These are phyloP conservation scores for Monilinia fructicola DNA, from an alignment of 2,329 filamentous ascomycete species.

Conservation along the genomic window DNA sequence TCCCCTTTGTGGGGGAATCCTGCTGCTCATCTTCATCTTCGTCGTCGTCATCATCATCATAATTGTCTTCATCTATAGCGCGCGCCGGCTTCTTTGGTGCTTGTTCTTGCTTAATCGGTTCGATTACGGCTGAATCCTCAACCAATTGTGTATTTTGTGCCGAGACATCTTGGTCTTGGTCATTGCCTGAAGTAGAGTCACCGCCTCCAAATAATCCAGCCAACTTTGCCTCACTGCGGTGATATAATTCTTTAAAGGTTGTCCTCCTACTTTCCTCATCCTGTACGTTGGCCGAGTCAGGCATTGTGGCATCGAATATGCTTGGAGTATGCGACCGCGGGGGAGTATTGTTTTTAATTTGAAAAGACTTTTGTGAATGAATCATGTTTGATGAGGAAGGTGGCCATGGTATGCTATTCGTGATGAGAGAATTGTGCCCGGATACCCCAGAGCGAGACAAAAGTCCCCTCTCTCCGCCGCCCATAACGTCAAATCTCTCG, in stretches of 20 bases:
- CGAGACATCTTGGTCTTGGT: constrained; percentile 35
- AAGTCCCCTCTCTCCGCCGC: constrained; percentile 30
- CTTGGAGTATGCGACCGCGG: constrained; percentile 37
- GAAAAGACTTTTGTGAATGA: constrained; percentile 50
- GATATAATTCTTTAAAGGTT: constrained; percentile 76
- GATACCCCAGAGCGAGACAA: constrained; percentile 34
- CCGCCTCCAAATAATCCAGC: constrained; percentile 65
- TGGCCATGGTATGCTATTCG: constrained; percentile 58
- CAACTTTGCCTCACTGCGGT: constrained; percentile 73
- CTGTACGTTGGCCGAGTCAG: constrained; percentile 52
- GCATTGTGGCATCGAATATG: constrained; percentile 45
- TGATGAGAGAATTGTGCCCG: constrained; percentile 32
- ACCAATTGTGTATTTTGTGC: constrained; percentile 42
- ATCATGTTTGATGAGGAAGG: constrained; percentile 54
- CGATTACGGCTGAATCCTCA: constrained; percentile 51
- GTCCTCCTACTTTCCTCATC: constrained; percentile 69
- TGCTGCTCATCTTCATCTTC: constrained; percentile 61
- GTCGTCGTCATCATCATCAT: constrained; percentile 73
- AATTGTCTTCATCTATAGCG: constrained; percentile 80
- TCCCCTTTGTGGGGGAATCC: constrained; percentile 53
- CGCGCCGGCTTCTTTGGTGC: constrained; percentile 69
- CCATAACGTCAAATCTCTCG: constrained; percentile 26
- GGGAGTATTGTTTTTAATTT: constrained; percentile 60
- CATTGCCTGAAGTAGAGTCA: constrained; percentile 34
- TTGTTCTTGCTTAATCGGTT: constrained; percentile 49